Evolutionary conservation across 2,329 filamentous ascomycete species (phyloP), one percentile per base, ranked within the genome.

Genomic region (Karstenula rhodostoma): DNA sequence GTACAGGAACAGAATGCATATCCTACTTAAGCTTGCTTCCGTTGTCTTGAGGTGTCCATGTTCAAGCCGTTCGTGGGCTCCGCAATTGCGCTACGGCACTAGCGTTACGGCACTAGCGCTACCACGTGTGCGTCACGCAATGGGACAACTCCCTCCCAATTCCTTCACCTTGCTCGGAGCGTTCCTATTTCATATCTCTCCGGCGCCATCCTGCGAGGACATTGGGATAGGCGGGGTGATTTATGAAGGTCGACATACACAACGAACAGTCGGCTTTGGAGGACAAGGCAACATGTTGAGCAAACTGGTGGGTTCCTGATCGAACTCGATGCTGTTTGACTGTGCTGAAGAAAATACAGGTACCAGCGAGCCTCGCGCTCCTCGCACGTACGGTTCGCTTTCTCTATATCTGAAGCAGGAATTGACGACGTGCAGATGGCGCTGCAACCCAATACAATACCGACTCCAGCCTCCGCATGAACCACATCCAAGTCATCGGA

Each of bases 401-500:
- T 5, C 17, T 12, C 13, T 15, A 32, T 13, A 13, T 4, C 19
- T 15, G 17, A 27, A 7, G 22, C 2, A 44, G 15, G 54, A 22
- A 33, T 58, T 69, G 56, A 67, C 42, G n/a, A 13, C 7, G 9
- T 8, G 7, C 32, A 72, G 67, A 69, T 46, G 57, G 59, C 50
- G 63, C 59, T 22, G 37, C 60, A 9, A 61, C 59, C 48, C 59
- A 59, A 17, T 62, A 60, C 29, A 59, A 65, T 15, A 19, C 35
- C n/a, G 22, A 5, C 4, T 57, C 63, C 7, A 62, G 68, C 52
- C 68, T 84, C 53, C 82, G 81, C 53, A 79, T 85, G 74, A 85
- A 85, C 68, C 81, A 85, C 49, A 80, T 84, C 49, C 83, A 85
- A 66, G 79, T 84, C 44, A 72, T 84, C 40, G 83, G 82, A 63